Evolutionary conservation across 169 alveolate genomes (phyloP), one percentile per base, ranked within the genome.

Genomic region (Eimeria sp.): DNA sequence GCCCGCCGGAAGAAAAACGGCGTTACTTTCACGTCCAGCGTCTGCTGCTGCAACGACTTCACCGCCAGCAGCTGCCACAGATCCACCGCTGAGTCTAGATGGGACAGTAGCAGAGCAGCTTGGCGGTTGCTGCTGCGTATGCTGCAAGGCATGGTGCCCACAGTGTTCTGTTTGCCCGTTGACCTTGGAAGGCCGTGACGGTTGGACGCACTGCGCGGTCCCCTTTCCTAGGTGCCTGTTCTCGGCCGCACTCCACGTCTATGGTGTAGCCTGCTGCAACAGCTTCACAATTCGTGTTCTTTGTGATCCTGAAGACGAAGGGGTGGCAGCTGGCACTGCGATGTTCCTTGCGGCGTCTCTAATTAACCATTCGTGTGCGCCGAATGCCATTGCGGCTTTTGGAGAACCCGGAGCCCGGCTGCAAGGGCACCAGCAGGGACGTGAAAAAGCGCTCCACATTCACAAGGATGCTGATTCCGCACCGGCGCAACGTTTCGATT

Each of bases 181-280:
- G 51, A 34, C 20, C 30, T 6, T 54, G 72, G 58, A 83, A 61
- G 43, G 25, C 58, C 27, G 43, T 57, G 58, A 40, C 57, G 57
- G 30, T 65, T 11, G 10, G 27, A 14, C 34, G 91, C 73, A 11
- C 11, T 20, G 76, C 27, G 54, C 7, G n/a, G 57, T 11, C 45
- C 57, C 75, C 57, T 58, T 83, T 25, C 91, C 91, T 57, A 83
- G 76, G 91, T 83, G 91, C 91, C 91, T 83, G 3, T 49, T 57
- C 73, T 14, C 91, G 6, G 91, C 91, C n/a, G 91, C 91, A 3
- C 91, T 83, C 57, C 91, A 83, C 51, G 91, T 30, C 25, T 83
- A 83, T 57, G 91, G 91, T 61, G 91, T 83, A 30, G 75, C 91
- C 20, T 83, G 76, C 27, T 83, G 91, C 91, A 83, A 83, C 57